Conservation (phyloP, 164 flowering plant species). For the Berberis thunbergii region DNA sequence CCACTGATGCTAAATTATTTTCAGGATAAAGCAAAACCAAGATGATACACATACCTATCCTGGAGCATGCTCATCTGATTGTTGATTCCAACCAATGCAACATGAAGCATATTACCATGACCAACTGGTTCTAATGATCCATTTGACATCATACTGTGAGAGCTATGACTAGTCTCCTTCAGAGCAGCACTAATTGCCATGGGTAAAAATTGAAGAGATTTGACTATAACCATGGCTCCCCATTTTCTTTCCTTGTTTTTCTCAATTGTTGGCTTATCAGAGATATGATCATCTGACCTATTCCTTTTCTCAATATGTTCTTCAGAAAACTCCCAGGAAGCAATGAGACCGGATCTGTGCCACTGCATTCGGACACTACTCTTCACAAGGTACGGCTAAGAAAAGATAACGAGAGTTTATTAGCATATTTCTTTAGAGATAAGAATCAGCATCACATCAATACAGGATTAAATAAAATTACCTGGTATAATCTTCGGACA, state of each 20-base stretch:
- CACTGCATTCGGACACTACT: constrained; percentile 98
- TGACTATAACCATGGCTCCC: constrained; percentile 97
- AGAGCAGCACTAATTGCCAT: constrained; percentile 57
- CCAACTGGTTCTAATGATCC: constrained; percentile 31
- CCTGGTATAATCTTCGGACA: constrained; percentile 94
- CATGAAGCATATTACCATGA: constrained; percentile 88
- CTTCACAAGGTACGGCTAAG: constrained; percentile 90
- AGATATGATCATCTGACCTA: constrained; percentile 32
- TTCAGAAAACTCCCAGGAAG: constrained; percentile 91
- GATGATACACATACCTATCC: constrained; percentile 58
- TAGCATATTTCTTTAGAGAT: background rate
- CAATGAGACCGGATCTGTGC: constrained; percentile 95
- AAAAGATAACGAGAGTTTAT: constrained; percentile 1
- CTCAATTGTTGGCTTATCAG: constrained; percentile 30
- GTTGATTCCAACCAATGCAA: constrained; percentile 87
- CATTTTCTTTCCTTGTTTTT: constrained; percentile 67
- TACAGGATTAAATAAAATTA: constrained; percentile 15
- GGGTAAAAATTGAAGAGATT: constrained; percentile 86
- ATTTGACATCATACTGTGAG: constrained; percentile 25
- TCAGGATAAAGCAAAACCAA: no score
- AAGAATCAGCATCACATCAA: background rate
- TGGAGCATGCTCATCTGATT: constrained; percentile 95
- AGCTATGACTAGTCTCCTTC: constrained; percentile 58
- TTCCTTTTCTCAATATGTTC: constrained; percentile 61
- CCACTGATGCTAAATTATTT: no score